These are phyloP conservation scores for Rasamsonia emersonii DNA, from an alignment of 2,329 filamentous ascomycete species.

Conservation along the genomic window DNA sequence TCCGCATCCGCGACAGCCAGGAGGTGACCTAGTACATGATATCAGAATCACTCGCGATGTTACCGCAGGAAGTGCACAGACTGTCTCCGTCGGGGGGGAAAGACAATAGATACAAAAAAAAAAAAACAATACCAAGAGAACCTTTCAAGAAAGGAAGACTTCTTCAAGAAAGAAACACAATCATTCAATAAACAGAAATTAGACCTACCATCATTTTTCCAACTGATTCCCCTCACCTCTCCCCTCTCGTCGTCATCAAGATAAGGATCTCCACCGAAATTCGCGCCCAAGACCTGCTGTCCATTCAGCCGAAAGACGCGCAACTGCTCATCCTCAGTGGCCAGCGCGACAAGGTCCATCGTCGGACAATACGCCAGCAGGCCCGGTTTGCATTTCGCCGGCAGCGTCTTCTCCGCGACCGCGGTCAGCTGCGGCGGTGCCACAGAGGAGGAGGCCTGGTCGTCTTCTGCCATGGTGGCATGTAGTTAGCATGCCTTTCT, in stretches of 20 bases:
- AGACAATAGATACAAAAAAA: neutral
- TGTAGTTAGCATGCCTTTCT: no score
- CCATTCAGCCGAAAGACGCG: slow-evolving; percentile 71
- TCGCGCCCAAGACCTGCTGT: slow-evolving; percentile 54
- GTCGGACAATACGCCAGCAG: slow-evolving; percentile 69
- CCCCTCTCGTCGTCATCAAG: slow-evolving; percentile 35
- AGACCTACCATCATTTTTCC: slow-evolving; percentile 59
- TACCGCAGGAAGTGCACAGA: no score
- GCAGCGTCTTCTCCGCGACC: slow-evolving; percentile 32
- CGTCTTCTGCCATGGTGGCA: no score
- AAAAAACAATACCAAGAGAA: neutral
- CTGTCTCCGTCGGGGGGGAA: no score
- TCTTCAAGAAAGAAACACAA: slow-evolving; percentile 1
- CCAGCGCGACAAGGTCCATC: slow-evolving; percentile 71
- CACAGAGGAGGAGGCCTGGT: no score
- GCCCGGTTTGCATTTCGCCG: slow-evolving; percentile 33
- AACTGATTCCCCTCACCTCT: slow-evolving; percentile 38
- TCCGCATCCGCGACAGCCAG: slow-evolving; percentile 80
- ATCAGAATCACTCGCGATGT: no score
- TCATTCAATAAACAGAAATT: slow-evolving; percentile 2
- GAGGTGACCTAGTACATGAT: slow-evolving; percentile 49
- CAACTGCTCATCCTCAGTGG: slow-evolving; percentile 58
- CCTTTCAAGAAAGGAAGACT: neutral
- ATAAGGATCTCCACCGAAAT: slow-evolving; percentile 31
- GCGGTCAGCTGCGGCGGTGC: slow-evolving; percentile 27